A percentile compares a stretch with the other conserved stretches of the same genome.
phyloP scores from a whole-genome alignment of 2,329 filamentous ascomycete genomes.

The Fusarium mexicanum region DNA sequence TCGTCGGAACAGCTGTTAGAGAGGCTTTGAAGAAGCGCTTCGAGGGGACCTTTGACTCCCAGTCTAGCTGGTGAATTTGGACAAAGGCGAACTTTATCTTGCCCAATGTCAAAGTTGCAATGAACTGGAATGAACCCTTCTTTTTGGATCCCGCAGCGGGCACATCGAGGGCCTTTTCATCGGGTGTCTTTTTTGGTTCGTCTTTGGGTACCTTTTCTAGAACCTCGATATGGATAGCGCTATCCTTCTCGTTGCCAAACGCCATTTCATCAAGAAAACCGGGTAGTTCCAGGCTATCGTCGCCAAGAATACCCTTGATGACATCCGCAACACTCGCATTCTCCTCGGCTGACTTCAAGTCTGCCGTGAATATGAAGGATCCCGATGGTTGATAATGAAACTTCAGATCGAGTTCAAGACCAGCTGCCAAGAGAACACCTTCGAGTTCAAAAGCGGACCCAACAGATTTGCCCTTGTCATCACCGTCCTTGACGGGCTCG shows the following conservation, averaged over 20 bases:
- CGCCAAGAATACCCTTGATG: neutral
- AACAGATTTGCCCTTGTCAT: neutral
- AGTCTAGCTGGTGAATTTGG: neutral
- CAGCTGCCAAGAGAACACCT: neutral
- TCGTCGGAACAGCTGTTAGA: neutral
- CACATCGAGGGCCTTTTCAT: neutral
- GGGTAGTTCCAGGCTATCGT: neutral
- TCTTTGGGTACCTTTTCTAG: neutral
- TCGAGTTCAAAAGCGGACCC: neutral
- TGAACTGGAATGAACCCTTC: neutral
- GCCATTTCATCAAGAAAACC: neutral
- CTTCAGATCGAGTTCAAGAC: neutral
- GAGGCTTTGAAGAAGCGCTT: neutral
- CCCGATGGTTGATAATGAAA: neutral
- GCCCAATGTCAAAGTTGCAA: neutral
- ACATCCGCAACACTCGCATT: neutral
- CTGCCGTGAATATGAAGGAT: neutral
- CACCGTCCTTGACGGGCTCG: neutral
- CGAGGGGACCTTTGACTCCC: neutral
- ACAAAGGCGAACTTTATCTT: neutral
- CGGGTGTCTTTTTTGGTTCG: neutral
- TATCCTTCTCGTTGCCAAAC: neutral
- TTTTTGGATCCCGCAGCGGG: neutral
- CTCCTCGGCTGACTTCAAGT: neutral
- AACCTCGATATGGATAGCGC: neutral